Evolutionary conservation across 805 yeast genomes (phyloP).

Genomic region (Candida orba): DNA sequence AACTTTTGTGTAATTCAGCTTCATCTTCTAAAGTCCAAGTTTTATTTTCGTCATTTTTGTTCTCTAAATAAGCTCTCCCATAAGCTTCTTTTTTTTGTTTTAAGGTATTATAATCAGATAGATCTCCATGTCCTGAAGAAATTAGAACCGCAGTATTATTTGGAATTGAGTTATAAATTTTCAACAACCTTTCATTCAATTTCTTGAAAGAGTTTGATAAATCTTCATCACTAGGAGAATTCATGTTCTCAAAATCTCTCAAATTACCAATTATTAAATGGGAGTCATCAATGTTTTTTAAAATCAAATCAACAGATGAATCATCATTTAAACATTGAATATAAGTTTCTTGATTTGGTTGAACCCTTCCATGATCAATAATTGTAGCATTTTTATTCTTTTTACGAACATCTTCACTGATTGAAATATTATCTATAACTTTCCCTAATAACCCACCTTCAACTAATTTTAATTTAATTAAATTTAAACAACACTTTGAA

Average conservation of each 20-base stretch:
- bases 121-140: conserved; percentile 58
- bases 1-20: conserved; percentile 38
- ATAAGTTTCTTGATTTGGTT: conserved; percentile 21
- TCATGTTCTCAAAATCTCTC: conserved; percentile 37
- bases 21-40: conserved; percentile 49
- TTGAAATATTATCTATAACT: conserved; percentile 33
- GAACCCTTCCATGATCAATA: conserved; percentile 27
- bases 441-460: conserved; percentile 66
- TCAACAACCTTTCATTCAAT: conserved; percentile 38
- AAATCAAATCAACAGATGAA: conserved; percentile 41
- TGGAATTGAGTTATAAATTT: conserved; percentile 48
- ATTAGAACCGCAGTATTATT: conserved; percentile 52
- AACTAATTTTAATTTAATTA: conserved; percentile 59
- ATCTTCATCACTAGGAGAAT: conserved; percentile 6
- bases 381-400: conserved; percentile 25
- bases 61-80: conserved; percentile 36
- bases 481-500: conserved; percentile 69
- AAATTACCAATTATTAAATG: conserved; percentile 49
- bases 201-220: conserved; percentile 10
- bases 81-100: conserved; percentile 36
- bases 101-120: conserved; percentile 38
- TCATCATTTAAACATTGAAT: conserved; percentile 51
- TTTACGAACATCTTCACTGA: conserved; percentile 33
- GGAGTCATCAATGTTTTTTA: conserved; percentile 12
- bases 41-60: conserved; percentile 26